phyloP scores from a whole-genome alignment of 345 rosid genomes.

The Bruguiera gymnorhiza region DNA sequence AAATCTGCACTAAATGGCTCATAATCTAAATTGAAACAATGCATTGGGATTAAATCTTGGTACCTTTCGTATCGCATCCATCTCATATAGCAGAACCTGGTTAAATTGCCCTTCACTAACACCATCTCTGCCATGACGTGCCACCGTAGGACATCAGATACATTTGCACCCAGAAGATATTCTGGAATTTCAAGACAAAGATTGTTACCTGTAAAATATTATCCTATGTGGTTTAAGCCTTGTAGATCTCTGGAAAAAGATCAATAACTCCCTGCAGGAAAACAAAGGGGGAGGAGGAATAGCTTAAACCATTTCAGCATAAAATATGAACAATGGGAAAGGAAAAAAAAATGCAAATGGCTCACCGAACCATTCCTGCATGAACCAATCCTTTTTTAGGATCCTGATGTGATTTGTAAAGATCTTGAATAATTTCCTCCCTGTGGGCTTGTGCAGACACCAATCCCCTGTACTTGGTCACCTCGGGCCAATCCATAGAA shows the following conservation, averaged over 20 bases:
- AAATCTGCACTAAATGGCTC: no score
- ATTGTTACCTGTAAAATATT: conserved; percentile 59
- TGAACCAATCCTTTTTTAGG: conserved; percentile 29
- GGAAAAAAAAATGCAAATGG: neutral
- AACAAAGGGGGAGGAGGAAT: neutral
- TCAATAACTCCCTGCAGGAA: conserved; percentile 49
- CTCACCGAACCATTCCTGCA: conserved; percentile 66
- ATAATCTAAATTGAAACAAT: no score
- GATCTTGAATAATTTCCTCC: conserved; percentile 67
- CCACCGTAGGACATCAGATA: no score
- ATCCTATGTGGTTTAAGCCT: conserved; percentile 46
- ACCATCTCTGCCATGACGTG: conserved; percentile 52
- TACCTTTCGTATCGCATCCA: conserved; percentile 62
- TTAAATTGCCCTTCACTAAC: conserved; percentile 78
- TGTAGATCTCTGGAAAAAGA: conserved; percentile 41
- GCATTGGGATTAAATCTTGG: neutral
- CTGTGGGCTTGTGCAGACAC: conserved; percentile 68
- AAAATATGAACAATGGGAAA: neutral
- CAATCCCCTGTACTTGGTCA: conserved; percentile 64
- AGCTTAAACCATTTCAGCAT: neutral
- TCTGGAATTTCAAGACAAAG: neutral
- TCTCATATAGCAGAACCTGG: conserved; percentile 61
- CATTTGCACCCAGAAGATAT: no score
- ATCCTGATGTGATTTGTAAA: conserved; percentile 38
- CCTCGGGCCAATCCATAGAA: conserved; percentile 87